Evolutionary conservation across 306 rosid genomes (phyloP), one percentile per base, ranked within the genome.

Genomic region (Datisca glomerata): DNA sequence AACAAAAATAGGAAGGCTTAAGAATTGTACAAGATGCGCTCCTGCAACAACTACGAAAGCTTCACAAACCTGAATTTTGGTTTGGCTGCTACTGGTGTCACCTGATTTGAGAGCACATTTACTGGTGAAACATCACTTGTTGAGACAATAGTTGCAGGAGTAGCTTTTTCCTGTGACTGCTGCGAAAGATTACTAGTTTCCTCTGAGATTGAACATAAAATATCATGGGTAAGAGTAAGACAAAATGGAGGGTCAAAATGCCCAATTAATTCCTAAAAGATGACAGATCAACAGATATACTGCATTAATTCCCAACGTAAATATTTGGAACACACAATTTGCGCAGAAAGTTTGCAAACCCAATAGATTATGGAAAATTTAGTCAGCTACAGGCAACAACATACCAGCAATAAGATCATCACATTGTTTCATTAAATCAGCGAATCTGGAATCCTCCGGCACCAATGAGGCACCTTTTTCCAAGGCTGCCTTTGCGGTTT

Each of bases 401-500:
- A 8, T 49, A 84, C 98, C 93, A 47, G 70, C 93, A 53, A 89
- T 84, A 14, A 21, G 52, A 22, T 62, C 37, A 14, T 84, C 78
- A 41, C 98, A 89, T 54, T 84, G 81, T 57, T 77, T 57, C 23
- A 89, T 80, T 48, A 72, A 54, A 12, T 28, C 46, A 2, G 56
- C 40, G 45, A 80, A 84, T 66, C 81, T 74, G 43, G 75, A 18
- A 9, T 84, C 70, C 16, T 23, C 81, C 0, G 66, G 57, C 14
- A 66, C 72, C 59, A 84, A 55, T 23, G 95, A 29, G 21, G 79
- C 82, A 49, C 98, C 95, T 1, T 15, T 40, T 63, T 78, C 75
- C 59, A 89, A 49, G 4, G 96, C 93, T 2, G 66, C 54, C 71
- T 72, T 84, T 5, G 98, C 98, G 27, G 98, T 89, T 54, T 84